These are phyloP conservation scores for Themeda triandra DNA, from an alignment of 176 grass and related monocot species.

Conservation along the genomic window DNA sequence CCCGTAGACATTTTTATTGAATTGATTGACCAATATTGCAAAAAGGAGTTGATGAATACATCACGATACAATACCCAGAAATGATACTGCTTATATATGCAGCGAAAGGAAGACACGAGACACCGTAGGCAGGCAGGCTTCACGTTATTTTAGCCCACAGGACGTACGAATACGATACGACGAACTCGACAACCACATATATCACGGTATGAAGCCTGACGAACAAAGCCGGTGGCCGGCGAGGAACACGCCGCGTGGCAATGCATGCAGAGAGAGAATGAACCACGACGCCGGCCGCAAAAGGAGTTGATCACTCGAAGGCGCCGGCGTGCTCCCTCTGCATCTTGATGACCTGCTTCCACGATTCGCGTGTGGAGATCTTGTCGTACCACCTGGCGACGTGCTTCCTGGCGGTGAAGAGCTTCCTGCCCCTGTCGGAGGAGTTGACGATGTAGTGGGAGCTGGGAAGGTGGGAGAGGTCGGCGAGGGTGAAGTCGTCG, in stretches of 20 bases:
- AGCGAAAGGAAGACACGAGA: constrained; percentile 11
- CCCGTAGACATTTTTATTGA: constrained; percentile 36
- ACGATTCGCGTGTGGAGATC: constrained; percentile 55
- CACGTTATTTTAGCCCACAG: constrained; percentile 36
- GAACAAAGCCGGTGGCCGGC: background rate
- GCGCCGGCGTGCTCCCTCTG: constrained; percentile 63
- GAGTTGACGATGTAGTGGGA: constrained; percentile 65
- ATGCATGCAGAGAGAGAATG: background rate
- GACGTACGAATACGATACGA: constrained; percentile 19
- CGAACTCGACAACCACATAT: constrained; percentile 19
- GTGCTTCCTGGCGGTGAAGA: constrained; percentile 68
- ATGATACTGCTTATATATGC: background rate
- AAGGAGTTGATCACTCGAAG: constrained; percentile 60
- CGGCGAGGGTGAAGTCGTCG: constrained; percentile 59
- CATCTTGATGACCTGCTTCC: constrained; percentile 67
- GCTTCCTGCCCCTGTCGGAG: constrained; percentile 49
- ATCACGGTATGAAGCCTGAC: constrained; percentile 30
- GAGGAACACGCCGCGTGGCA: background rate
- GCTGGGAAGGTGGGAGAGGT: constrained; percentile 77
- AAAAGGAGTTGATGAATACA: background rate
- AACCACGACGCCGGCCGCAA: background rate
- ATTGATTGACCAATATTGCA: constrained; percentile 23
- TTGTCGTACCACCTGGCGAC: constrained; percentile 65
- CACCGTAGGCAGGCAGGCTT: constrained; percentile 23
- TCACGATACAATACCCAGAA: background rate